phyloP scores from a whole-genome alignment of 2,329 filamentous ascomycete genomes.

The Fusarium bactridioides region DNA sequence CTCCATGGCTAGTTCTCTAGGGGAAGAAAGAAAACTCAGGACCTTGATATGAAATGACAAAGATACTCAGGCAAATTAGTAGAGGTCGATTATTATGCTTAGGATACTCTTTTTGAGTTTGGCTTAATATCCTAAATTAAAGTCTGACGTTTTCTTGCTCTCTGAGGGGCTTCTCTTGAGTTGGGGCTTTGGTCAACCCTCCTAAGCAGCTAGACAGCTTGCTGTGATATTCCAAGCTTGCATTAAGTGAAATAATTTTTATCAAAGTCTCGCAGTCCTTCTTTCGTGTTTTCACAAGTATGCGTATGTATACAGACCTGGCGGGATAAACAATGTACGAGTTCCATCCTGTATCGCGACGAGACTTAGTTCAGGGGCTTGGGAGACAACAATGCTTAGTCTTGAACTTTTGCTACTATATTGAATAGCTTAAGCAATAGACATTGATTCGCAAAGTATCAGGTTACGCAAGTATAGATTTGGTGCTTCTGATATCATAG shows the following conservation, averaged over 20 bases:
- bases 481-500: accelerated
- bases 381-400: not conserved
- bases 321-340: accelerated
- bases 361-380: no score
- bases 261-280: accelerated
- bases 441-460: accelerated
- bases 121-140: accelerated
- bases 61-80: not conserved
- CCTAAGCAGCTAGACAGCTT: no score
- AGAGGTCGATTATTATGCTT: accelerated
- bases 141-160: not conserved
- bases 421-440: not conserved
- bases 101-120: not conserved
- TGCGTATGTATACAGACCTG: accelerated
- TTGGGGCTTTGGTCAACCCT: not conserved
- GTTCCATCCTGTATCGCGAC: no score
- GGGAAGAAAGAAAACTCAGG: not conserved
- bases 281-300: accelerated
- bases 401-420: not conserved
- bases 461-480: accelerated
- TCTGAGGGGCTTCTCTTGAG: accelerated
- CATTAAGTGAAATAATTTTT: accelerated
- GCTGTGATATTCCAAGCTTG: no score
- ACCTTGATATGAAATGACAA: not conserved
- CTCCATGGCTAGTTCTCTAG: no score